These are phyloP conservation scores for Clitopilus passeckerianus DNA, from an alignment of 768 basidiomycete species.

Conservation along the genomic window DNA sequence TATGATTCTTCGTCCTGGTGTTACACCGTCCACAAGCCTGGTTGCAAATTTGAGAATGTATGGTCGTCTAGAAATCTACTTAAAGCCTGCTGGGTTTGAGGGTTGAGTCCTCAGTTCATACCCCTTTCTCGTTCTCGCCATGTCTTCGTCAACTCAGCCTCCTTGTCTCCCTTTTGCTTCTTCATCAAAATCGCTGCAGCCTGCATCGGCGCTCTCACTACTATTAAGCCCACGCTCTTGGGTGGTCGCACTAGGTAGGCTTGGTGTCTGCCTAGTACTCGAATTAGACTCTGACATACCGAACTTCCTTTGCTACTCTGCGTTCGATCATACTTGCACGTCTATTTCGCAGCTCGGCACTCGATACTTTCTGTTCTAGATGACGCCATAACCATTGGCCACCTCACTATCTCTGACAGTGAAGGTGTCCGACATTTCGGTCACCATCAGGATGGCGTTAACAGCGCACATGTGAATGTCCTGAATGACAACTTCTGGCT, in stretches of 20 bases:
- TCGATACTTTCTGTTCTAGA: slow-evolving; percentile 57
- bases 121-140: slow-evolving; percentile 12
- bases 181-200: slow-evolving; percentile 36
- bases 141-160: slow-evolving; percentile 1
- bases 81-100: neutral
- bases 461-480: slow-evolving; percentile 55
- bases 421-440: slow-evolving; percentile 59
- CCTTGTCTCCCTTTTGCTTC: slow-evolving; percentile 38
- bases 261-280: slow-evolving; percentile 1
- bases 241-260: slow-evolving; percentile 44
- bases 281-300: neutral
- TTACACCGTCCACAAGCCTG: neutral
- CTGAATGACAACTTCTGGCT: slow-evolving; percentile 63
- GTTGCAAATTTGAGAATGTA: neutral
- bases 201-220: slow-evolving; percentile 39
- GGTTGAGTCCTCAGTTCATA: slow-evolving; percentile 22
- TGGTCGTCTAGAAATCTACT: slow-evolving; percentile 1
- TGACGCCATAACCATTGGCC: slow-evolving; percentile 53
- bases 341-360: slow-evolving; percentile 39
- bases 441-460: slow-evolving; percentile 47
- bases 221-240: slow-evolving; percentile 44
- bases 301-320: slow-evolving; percentile 4
- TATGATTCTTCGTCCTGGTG: neutral
- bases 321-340: neutral
- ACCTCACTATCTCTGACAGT: slow-evolving; percentile 57